phyloP scores from a whole-genome alignment of 352 stramenopile genomes.

The Phytophthora pistaciae region DNA sequence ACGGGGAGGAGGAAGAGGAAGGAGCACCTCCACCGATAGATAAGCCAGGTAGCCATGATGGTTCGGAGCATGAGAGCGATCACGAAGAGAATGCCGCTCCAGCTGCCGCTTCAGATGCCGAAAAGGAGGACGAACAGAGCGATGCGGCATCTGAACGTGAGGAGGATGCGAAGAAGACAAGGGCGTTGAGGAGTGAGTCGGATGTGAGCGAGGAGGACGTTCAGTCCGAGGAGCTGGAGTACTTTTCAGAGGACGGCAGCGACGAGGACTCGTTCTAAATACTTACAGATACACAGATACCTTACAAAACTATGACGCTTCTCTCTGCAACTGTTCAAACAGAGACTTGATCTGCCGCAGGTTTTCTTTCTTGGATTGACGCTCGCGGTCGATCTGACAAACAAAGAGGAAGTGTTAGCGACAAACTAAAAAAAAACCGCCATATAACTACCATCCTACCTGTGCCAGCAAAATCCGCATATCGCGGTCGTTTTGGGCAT shows the following conservation, averaged over 20 bases:
- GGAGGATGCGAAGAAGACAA: constrained; percentile 57
- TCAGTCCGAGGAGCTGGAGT: constrained; percentile 82
- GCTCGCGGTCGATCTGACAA: constrained; percentile 68
- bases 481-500: constrained; percentile 63
- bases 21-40: neutral
- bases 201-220: constrained; percentile 76
- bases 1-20: neutral
- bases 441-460: too few species aligned
- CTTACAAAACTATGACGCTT: constrained; percentile 38
- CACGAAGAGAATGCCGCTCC: neutral
- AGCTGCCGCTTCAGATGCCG: neutral
- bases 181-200: constrained; percentile 49
- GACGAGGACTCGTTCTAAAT: constrained; percentile 87
- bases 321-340: constrained; percentile 78
- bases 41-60: constrained; percentile 4
- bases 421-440: too few species aligned
- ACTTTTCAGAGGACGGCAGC: constrained; percentile 84
- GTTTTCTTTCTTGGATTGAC: constrained; percentile 74
- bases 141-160: constrained; percentile 12
- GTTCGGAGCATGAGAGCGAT: constrained; percentile 11
- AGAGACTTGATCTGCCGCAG: constrained; percentile 81
- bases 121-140: neutral
- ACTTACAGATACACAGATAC: constrained; percentile 12
- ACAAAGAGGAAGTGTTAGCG: neutral
- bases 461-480: constrained; percentile 71